Conservation (phyloP, 2,329 filamentous ascomycete genomes). For the Lachnellula arida region DNA sequence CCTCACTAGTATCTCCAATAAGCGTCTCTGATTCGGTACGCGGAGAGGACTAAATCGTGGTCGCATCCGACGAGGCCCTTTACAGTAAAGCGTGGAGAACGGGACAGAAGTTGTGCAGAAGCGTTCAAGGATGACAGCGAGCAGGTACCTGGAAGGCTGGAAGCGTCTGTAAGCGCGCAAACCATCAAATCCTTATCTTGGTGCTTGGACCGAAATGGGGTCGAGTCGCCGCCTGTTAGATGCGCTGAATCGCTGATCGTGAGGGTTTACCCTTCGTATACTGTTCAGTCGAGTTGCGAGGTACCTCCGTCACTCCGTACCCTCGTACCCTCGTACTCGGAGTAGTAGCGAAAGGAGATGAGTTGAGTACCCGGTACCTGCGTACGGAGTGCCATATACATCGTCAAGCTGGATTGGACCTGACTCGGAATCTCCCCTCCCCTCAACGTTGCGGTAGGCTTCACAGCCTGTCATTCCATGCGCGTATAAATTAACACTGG, state of each 20-base stretch:
- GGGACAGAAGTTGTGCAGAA: not conserved
- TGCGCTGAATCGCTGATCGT: conserved; percentile 7
- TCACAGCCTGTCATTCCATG: not conserved
- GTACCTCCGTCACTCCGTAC: not conserved
- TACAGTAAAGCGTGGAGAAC: not conserved
- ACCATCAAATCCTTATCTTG: conserved; percentile 3
- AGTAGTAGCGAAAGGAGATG: not conserved
- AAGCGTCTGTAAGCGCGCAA: conserved; percentile 8
- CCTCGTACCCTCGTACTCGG: not conserved
- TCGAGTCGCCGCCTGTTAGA: not conserved
- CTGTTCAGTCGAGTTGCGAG: not conserved
- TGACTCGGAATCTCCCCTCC: not conserved
- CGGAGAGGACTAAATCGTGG: conserved; percentile 1
- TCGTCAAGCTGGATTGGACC: not conserved
- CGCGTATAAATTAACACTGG: not conserved
- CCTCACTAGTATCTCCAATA: too few species aligned
- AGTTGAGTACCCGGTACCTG: not conserved
- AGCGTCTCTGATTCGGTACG: not conserved
- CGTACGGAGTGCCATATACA: not conserved
- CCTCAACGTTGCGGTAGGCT: not conserved
- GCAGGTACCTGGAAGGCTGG: not conserved
- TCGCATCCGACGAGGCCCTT: not conserved
- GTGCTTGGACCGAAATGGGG: not conserved
- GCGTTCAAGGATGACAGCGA: not conserved
- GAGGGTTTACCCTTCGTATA: not conserved